Base-by-base conservation (phyloP, 345 rosid species). In the Populus pruinosa region DNA sequence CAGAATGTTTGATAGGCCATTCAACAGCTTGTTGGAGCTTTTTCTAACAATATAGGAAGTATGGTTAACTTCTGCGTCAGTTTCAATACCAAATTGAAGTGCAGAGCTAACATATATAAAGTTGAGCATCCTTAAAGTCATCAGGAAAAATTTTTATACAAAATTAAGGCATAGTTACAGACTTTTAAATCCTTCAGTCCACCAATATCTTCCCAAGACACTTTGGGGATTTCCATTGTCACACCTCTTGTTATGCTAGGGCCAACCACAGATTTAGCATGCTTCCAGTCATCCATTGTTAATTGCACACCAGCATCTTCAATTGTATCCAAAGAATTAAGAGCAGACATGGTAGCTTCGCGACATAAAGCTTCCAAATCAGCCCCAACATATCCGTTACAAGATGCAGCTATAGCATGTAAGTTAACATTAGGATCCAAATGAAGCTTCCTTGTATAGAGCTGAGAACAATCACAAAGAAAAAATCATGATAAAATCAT, bases 231-330 rank as follows among this genome's bases (percentile, higher is more conserved):
- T 83, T 95, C 97, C 39, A 91, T 94, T 0, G 94, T 88, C 69
- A 95, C 92, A 69, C 98, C 99, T 85, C 97, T 90, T 39, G 94
- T 93, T 82, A 92, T 91, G 85, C 98, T 93, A 62, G 99, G 96
- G 64, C 91, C 91, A 68, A 95, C 97, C 61, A 87, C 80, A 76
- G 89, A 72, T 83, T 87, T 88, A 62, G 99, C 97, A 77, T 77
- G 69, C 79, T 87, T 87, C 89, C 93, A 93, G 76, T 96, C 97
- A 63, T 87, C 91, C 73, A 75, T 68, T 53, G 86, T 90, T 74
- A 96, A 64, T 49, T 84, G 85, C 6, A 47, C 59, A 67, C 53
- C 79, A 78, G 67, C 74, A 71, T 71, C 77, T 76, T 67, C 85
- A 77, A 73, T 75, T 23, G 68, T 80, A 76, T 86, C 85, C 11